Conservation (phyloP, 768 basidiomycete genomes). For the Phaeotremella fagi region DNA sequence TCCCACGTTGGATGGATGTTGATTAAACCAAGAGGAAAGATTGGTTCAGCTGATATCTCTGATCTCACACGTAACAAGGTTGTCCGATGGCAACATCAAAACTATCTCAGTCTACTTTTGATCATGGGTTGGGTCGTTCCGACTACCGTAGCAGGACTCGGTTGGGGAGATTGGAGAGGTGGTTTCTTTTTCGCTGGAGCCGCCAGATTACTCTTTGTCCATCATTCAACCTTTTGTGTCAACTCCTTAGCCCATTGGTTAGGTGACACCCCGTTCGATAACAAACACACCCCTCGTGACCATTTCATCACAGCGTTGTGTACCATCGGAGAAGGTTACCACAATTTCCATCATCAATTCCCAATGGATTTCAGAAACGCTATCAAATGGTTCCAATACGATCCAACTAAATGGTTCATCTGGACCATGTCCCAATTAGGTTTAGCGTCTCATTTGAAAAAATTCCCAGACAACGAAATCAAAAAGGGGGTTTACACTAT, state of each 20-base stretch:
- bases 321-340: slow-evolving; percentile 93
- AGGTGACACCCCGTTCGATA: slow-evolving; percentile 85
- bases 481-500: slow-evolving; percentile 88
- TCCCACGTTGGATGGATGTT: slow-evolving; percentile 84
- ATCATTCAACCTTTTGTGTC: slow-evolving; percentile 94
- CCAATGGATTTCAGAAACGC: slow-evolving; percentile 97
- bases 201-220: slow-evolving; percentile 73
- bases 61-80: slow-evolving; percentile 76
- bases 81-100: slow-evolving; percentile 79
- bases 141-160: slow-evolving; percentile 67
- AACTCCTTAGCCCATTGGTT: slow-evolving; percentile 97
- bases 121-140: slow-evolving; percentile 69
- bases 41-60: slow-evolving; percentile 82
- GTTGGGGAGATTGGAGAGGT: slow-evolving; percentile 81
- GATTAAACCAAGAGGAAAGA: slow-evolving; percentile 79
- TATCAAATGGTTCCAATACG: slow-evolving; percentile 90
- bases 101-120: slow-evolving; percentile 68
- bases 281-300: slow-evolving; percentile 89
- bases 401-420: slow-evolving; percentile 92
- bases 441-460: slow-evolving; percentile 72
- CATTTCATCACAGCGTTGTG: slow-evolving; percentile 82
- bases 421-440: slow-evolving; percentile 59
- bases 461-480: slow-evolving; percentile 85
- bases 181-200: slow-evolving; percentile 82
- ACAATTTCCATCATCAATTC: slow-evolving; percentile 98